Percentiles rank a stretch among this genome's conserved stretches.
Evolutionary conservation across 345 rosid species (phyloP).

Genomic region (Diplotaxis tenuifolia): DNA sequence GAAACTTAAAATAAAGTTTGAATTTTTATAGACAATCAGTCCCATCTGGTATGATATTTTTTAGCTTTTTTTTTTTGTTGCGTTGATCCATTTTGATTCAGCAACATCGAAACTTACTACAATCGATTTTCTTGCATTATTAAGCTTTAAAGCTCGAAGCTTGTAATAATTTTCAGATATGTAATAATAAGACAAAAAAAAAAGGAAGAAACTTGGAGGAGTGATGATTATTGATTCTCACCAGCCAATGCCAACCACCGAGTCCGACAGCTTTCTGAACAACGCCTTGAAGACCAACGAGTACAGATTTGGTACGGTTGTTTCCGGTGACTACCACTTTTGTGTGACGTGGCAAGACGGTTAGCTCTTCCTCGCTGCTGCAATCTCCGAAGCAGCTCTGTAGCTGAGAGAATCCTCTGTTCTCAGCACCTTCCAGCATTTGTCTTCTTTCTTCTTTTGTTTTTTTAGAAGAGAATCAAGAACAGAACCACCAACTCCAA

Average conservation of each 20-base stretch:
- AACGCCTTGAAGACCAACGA: constrained; percentile 91
- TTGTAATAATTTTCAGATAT: neutral
- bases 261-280: constrained; percentile 96
- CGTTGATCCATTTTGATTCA: constrained; percentile 6
- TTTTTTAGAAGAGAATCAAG: neutral
- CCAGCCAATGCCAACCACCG: constrained; percentile 99
- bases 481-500: constrained; percentile 10
- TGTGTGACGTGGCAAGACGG: constrained; percentile 92
- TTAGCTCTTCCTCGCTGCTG: constrained; percentile 83
- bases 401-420: constrained; percentile 53
- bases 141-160: constrained; percentile 7
- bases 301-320: constrained; percentile 96
- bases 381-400: constrained; percentile 51
- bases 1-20: constrained; percentile 16
- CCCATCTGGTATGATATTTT: constrained; percentile 5
- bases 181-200: neutral
- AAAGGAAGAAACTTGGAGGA: neutral
- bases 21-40: constrained; percentile 23
- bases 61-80: neutral
- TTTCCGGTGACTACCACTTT: constrained; percentile 95
- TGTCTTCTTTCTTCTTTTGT: neutral
- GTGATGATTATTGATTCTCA: constrained; percentile 17
- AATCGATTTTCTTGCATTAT: constrained; percentile 18
- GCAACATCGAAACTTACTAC: neutral
- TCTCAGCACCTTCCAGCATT: constrained; percentile 73